Evolutionary conservation across 306 rosid species (phyloP).

Genomic region (Prunus dulcis): DNA sequence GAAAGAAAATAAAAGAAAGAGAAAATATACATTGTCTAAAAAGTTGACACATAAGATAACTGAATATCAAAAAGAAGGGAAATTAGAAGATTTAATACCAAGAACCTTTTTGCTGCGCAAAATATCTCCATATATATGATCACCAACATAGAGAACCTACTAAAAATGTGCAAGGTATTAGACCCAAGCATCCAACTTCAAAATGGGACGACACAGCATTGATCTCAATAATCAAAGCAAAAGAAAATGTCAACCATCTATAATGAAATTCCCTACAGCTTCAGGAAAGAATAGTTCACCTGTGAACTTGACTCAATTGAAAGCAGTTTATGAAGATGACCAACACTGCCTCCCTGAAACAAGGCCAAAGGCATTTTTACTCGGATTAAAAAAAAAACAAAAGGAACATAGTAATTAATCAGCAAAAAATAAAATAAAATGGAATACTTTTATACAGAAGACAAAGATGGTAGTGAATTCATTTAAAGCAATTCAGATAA

Average conservation of each 20-base stretch:
- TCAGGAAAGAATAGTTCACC: slow-evolving; percentile 40
- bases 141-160: slow-evolving; percentile 98
- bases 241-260: background rate
- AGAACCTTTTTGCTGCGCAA: slow-evolving; percentile 96
- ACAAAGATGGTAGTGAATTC: slow-evolving; percentile 4
- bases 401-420: background rate
- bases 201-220: slow-evolving; percentile 11
- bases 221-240: slow-evolving; percentile 5
- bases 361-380: slow-evolving; percentile 19
- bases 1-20: background rate
- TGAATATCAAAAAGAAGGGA: background rate
- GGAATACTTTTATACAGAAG: background rate
- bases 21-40: background rate
- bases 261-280: background rate
- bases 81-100: slow-evolving; percentile 49
- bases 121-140: slow-evolving; percentile 97
- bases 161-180: background rate
- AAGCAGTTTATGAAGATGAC: slow-evolving; percentile 88
- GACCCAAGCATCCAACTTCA: background rate
- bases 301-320: slow-evolving; percentile 88
- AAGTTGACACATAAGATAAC: background rate
- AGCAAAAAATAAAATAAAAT: background rate
- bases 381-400: slow-evolving; percentile 8
- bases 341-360: slow-evolving; percentile 92
- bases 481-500: background rate